Conservation (phyloP, 352 stramenopile species). For the Pythium rhizo-oryzae region DNA sequence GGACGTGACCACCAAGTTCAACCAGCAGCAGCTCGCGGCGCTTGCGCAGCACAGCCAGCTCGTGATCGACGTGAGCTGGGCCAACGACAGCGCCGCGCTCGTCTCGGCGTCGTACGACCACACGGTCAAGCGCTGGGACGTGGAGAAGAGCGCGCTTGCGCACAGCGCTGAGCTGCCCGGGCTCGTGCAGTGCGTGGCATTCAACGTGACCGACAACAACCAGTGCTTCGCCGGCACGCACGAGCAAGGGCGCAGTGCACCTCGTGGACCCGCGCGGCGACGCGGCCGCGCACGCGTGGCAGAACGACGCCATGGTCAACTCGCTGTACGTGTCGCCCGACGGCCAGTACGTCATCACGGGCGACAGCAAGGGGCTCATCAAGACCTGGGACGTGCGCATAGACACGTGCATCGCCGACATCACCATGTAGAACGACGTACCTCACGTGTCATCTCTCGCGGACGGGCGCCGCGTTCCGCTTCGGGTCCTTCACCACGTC, state of each 20-base stretch:
- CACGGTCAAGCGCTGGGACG: constrained; percentile 88
- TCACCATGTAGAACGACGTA: constrained; percentile 84
- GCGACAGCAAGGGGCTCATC: constrained; percentile 87
- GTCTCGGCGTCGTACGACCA: constrained; percentile 87
- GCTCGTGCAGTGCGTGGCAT: constrained; percentile 85
- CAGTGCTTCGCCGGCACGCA: constrained; percentile 83
- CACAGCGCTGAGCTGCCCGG: constrained; percentile 71
- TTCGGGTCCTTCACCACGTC: too few relatives aligned
- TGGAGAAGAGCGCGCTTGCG: constrained; percentile 71
- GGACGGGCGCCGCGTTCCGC: constrained; percentile 52
- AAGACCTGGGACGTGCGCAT: constrained; percentile 89
- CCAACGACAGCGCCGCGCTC: constrained; percentile 71
- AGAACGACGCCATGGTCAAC: constrained; percentile 89
- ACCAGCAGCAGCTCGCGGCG: constrained; percentile 81
- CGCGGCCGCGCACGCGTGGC: constrained; percentile 46
- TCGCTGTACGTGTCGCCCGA: constrained; percentile 78
- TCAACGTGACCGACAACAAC: constrained; percentile 82
- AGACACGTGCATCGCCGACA: constrained; percentile 74
- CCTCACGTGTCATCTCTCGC: constrained; percentile 75
- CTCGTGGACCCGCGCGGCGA: constrained; percentile 71
- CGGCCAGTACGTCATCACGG: constrained; percentile 78
- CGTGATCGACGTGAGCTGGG: constrained; percentile 88
- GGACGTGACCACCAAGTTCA: too few relatives aligned
- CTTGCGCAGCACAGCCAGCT: constrained; percentile 78
- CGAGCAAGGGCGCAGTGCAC: constrained; percentile 81